Evolutionary conservation across 2,329 filamentous ascomycete genomes (phyloP).

Genomic region (Fusarium nygamai): DNA sequence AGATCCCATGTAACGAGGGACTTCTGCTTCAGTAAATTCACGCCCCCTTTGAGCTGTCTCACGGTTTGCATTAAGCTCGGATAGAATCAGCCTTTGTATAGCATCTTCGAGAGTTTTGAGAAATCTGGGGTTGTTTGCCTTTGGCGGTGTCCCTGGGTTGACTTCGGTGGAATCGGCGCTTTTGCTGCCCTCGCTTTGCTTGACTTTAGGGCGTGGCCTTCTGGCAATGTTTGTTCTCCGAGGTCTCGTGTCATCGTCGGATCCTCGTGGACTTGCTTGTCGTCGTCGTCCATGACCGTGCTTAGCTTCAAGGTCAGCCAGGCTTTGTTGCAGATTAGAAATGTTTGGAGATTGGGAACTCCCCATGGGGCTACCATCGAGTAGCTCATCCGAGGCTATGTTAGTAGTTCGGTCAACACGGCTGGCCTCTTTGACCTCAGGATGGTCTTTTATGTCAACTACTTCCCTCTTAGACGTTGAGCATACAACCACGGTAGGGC

Average conservation of each 20-base stretch:
- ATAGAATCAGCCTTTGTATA: not conserved
- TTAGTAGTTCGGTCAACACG: not conserved
- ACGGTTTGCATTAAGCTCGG: not conserved
- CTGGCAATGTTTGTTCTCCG: not conserved
- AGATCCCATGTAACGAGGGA: too few species aligned
- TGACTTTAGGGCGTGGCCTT: fast-evolving
- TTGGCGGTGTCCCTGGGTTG: not conserved
- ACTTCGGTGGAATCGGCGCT: not conserved
- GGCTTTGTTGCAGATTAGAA: fast-evolving
- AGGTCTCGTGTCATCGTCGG: not conserved
- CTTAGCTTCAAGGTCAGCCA: fast-evolving
- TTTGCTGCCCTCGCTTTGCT: fast-evolving
- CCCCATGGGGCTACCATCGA: fast-evolving
- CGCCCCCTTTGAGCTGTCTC: fast-evolving
- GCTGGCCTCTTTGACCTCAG: too few species aligned
- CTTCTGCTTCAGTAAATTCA: not conserved
- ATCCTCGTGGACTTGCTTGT: not conserved
- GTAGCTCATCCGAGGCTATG: not conserved
- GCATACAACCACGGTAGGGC: too few species aligned
- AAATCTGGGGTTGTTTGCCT: fast-evolving
- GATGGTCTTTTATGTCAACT: not conserved
- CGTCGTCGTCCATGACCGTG: fast-evolving
- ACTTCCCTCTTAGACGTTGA: not conserved
- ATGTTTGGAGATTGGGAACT: fast-evolving
- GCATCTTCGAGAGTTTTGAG: not conserved